Evolutionary conservation across 495 filamentous ascomycete genomes (phyloP).

Genomic region (Hypoxylon trugodes): DNA sequence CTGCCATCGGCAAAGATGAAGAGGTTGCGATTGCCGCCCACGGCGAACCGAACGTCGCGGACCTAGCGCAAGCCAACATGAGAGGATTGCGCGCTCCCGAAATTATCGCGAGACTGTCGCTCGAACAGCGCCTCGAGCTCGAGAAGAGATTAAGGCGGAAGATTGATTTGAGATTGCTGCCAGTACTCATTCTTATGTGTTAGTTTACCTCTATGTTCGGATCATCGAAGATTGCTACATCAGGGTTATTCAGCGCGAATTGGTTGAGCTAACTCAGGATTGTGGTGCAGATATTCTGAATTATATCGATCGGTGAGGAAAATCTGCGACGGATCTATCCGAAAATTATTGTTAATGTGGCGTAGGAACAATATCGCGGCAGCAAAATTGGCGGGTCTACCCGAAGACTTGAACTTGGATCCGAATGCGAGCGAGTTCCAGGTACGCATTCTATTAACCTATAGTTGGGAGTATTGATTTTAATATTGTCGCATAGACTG

Average conservation of each 20-base stretch:
- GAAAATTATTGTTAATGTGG: slow-evolving; percentile 9
- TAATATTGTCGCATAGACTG: slow-evolving; percentile 52
- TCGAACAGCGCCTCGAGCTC: slow-evolving; percentile 57
- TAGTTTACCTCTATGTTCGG: slow-evolving; percentile 3
- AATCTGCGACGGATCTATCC: slow-evolving; percentile 36
- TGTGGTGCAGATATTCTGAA: slow-evolving; percentile 74
- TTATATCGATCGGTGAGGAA: slow-evolving; percentile 74
- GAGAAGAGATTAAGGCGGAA: slow-evolving; percentile 65
- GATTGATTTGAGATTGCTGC: slow-evolving; percentile 69
- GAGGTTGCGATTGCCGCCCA: not conserved
- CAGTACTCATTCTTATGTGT: slow-evolving; percentile 71
- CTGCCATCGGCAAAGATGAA: slow-evolving; percentile 18
- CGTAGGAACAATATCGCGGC: slow-evolving; percentile 62
- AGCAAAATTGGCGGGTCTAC: slow-evolving; percentile 58
- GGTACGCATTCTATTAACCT: slow-evolving; percentile 39
- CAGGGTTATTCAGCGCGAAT: slow-evolving; percentile 3
- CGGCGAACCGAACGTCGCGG: slow-evolving; percentile 27
- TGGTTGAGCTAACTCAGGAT: slow-evolving; percentile 22
- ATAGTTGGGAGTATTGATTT: slow-evolving; percentile 33
- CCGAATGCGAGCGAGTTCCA: slow-evolving; percentile 57
- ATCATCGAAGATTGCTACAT: no score
- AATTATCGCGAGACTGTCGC: slow-evolving; percentile 58
- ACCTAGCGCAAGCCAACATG: slow-evolving; percentile 35
- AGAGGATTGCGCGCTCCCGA: slow-evolving; percentile 55
- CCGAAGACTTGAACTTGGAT: slow-evolving; percentile 55